These are phyloP conservation scores for Geum urbanum DNA, from an alignment of 306 rosid genomes.

Conservation along the genomic window DNA sequence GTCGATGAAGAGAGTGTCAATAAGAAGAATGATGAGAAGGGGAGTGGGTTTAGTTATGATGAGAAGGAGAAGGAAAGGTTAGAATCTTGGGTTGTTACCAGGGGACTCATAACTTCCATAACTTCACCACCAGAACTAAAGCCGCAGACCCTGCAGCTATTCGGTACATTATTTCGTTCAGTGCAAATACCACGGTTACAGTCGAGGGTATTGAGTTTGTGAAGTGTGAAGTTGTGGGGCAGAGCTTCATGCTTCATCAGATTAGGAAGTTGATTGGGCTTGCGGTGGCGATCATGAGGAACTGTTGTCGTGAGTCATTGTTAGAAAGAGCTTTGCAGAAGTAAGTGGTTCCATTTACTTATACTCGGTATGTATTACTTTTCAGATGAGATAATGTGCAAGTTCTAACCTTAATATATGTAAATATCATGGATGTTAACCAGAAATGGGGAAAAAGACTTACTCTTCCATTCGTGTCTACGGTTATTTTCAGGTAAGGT, in stretches of 20 bases:
- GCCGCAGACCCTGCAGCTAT: constrained; percentile 76
- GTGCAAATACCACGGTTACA: constrained; percentile 40
- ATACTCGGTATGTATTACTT: neutral
- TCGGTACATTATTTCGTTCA: constrained; percentile 69
- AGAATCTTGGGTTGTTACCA: constrained; percentile 57
- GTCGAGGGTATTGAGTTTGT: constrained; percentile 77
- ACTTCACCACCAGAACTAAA: constrained; percentile 91
- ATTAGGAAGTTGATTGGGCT: constrained; percentile 91
- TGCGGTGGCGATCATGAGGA: constrained; percentile 86
- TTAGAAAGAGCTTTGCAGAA: constrained; percentile 63
- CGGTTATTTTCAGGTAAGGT: too few species aligned
- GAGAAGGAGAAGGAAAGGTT: constrained; percentile 71
- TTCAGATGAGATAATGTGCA: constrained; percentile 4
- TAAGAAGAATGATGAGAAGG: constrained; percentile 33
- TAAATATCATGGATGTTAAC: constrained; percentile 56
- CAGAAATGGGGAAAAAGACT: too few species aligned
- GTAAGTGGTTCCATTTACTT: constrained; percentile 37
- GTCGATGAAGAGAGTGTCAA: constrained; percentile 20
- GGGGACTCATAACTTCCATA: constrained; percentile 92
- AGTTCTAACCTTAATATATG: constrained; percentile 10
- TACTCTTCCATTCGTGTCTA: constrained; percentile 29
- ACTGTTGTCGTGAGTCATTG: constrained; percentile 69
- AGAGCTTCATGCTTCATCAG: constrained; percentile 99
- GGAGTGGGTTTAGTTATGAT: constrained; percentile 53
- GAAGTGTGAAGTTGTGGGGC: constrained; percentile 89